Evolutionary conservation across 805 yeast species (phyloP), one percentile per base, ranked within the genome.

Genomic region (Zygoascus bituminiphila): DNA sequence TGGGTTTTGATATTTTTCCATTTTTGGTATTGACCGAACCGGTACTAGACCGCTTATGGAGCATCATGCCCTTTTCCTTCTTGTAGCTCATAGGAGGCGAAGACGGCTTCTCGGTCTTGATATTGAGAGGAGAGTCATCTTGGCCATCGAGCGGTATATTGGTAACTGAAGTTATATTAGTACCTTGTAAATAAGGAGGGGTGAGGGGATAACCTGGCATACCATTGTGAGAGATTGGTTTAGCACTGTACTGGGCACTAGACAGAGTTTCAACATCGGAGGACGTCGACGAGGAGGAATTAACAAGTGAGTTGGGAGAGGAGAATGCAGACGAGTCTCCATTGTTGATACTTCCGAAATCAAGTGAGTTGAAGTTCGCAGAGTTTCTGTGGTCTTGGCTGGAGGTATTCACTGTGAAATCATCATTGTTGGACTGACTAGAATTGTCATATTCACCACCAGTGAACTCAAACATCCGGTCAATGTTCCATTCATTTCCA

Each of bases 1-100:
- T 60, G 10, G 62, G 64, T 50, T 64, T 64, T 14, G 57, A 43
- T 20, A 49, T 20, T 19, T 44, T 46, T 19, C 42, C 22, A 40
- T 29, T 45, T 17, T 20, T 41, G 15, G 45, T 24, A 15, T 22
- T 23, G 17, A 10, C 37, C 15, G 46, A 19, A 20, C 17, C 33
- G 2, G 50, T 6, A 5, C 25, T 21, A 21, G 51, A 25, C 12
- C 37, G 15, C 15, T n/a, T 8, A 15, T 26, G 10, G 15, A 10
- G 4, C 17, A 26, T 9, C 35, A 12, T 22, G 7, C 14, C 22
- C 17, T 39, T n/a, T 36, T 25, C 48, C 17, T 15, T 4, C 17
- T 15, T 44, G 42, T 17, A 20, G 5, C 10, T 19, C 15, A 22
- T 10, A 17, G 25, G 5, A 7, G 25, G 24, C 9, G 42, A 29